Conservation (phyloP, 768 basidiomycete genomes). For the Boletus pseudopeckii region DNA sequence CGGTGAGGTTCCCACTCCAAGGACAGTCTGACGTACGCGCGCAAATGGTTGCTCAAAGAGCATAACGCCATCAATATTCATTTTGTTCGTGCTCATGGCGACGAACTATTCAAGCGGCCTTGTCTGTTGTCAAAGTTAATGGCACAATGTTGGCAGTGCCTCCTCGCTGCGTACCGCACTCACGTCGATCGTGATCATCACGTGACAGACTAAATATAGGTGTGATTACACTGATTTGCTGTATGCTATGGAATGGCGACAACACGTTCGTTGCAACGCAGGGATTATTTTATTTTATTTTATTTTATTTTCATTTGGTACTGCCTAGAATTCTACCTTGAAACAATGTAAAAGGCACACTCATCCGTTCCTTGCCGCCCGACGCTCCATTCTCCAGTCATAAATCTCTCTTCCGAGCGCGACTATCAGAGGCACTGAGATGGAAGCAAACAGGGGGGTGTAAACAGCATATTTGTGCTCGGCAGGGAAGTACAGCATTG, state of each 20-base stretch:
- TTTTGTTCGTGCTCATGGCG: conserved; percentile 41
- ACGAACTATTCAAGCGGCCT: conserved; percentile 1
- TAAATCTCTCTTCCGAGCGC: conserved; percentile 70
- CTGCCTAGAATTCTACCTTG: conserved; percentile 6
- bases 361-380: conserved; percentile 13
- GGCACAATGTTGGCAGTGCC: background rate
- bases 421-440: conserved; percentile 77
- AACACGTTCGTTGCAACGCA: conserved; percentile 18
- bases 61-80: conserved; percentile 70
- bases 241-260: background rate
- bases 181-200: conserved; percentile 22
- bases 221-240: background rate
- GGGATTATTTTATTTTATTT: conserved; percentile 5
- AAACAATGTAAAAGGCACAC: background rate
- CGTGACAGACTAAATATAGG: conserved; percentile 17
- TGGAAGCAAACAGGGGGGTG: conserved; percentile 89
- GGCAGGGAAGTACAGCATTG: conserved; percentile 92
- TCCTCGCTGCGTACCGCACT: background rate
- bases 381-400: conserved; percentile 47
- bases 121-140: conserved; percentile 8
- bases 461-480: conserved; percentile 99
- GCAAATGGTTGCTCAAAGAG: conserved; percentile 85
- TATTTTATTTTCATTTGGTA: conserved; percentile 7
- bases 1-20: conserved; percentile 7
- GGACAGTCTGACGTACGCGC: conserved; percentile 43